Evolutionary conservation across 169 alveolate species (phyloP), one percentile per base, ranked within the genome.

Genomic region (Cryptosporidium parvum): DNA sequence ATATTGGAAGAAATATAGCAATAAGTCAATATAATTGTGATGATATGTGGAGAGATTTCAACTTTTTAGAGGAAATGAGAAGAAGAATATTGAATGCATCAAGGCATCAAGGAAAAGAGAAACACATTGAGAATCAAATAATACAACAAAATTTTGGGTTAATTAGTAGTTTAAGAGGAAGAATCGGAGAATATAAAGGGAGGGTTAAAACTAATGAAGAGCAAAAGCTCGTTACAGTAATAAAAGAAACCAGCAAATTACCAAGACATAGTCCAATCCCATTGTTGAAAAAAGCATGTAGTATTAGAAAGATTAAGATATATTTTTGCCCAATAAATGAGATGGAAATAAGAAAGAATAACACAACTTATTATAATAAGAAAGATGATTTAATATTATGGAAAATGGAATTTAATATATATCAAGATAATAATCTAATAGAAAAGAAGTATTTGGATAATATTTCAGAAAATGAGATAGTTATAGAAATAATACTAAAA

Each of bases 291-390:
- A 80, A 80, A 26, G 89, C 89, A 3, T 80, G 89, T 42, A 48
- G 29, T 12, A 44, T 59, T 14, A 80, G 89, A 39, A 80, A 62
- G 33, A 80, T 80, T 0, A 80, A 61, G 31, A 80, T 80, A 44
- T 8, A 7, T n/a, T 80, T 80, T 80, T 80, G 89, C 33, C 89
- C 89, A 10, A 42, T 80, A 44, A 62, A 42, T 62, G 89, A 67
- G 23, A 80, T 80, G 89, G 35, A 80, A 9, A 80, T 80, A 42
- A 80, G 89, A 48, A 80, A 45, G 59, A 61, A 29, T 2, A 80
- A 80, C 16, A 80, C 89, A 18, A 44, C 80, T 3, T 80, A 80
- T 80, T 80, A 80, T 37, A 48, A 80, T 53, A 80, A 80, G 48
- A 59, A 80, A 62, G 42, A 44, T 23, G 75, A 80, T 48, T 48